These are phyloP conservation scores for Fusarium papillatum DNA, from an alignment of 2,329 filamentous ascomycete species.

Conservation along the genomic window DNA sequence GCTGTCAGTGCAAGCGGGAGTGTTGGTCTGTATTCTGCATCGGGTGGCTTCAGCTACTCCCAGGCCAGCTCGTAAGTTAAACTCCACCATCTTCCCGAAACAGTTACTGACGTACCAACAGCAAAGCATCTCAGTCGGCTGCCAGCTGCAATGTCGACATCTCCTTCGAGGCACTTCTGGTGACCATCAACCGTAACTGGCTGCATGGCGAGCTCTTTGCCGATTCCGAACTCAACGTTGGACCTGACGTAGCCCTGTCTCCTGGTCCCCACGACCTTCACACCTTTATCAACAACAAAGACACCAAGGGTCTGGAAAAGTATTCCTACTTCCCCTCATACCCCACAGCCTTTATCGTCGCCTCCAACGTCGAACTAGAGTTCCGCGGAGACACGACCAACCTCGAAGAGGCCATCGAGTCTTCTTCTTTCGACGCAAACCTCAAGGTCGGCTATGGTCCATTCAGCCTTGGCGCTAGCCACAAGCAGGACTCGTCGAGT, in stretches of 20 bases:
- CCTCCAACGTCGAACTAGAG: conserved; percentile 1
- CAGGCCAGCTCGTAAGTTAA: neutral
- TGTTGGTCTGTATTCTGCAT: neutral
- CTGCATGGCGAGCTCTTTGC: neutral
- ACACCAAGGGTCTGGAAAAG: neutral
- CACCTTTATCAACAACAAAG: neutral
- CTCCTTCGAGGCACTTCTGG: neutral
- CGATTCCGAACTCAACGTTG: neutral
- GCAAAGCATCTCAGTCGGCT: neutral
- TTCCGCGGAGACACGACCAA: conserved; percentile 9
- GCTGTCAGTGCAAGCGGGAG: neutral
- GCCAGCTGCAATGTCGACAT: neutral
- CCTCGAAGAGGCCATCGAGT: neutral
- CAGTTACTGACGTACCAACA: neutral
- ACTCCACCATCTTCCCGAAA: neutral
- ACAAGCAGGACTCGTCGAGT: conserved; percentile 3
- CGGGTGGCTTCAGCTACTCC: neutral
- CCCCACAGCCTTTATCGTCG: conserved; percentile 12
- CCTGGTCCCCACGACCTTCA: neutral
- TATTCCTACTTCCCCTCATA: conserved; percentile 14
- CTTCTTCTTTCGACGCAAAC: neutral
- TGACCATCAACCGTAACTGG: neutral
- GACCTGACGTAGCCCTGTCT: neutral
- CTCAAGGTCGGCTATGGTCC: conserved; percentile 8
- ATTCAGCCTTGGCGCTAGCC: neutral